Base-by-base conservation (phyloP, 805 yeast genomes). In the Yarrowia alimentaria region DNA sequence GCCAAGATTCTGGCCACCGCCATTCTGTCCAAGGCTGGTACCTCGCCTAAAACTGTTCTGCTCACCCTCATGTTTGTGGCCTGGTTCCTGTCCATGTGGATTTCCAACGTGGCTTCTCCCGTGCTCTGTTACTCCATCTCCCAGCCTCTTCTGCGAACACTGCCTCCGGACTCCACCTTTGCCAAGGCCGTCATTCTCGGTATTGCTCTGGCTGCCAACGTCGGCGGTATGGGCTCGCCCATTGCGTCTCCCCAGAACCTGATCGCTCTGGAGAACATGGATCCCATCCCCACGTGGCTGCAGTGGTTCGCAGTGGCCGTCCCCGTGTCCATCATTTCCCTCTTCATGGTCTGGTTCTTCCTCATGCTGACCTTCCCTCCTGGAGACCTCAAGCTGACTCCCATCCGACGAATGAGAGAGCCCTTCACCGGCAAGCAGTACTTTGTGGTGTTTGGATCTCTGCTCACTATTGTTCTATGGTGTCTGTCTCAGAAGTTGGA, bases 141-240 rank as follows among this genome's bases (percentile, higher is more conserved):
- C 53, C 96, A 90, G 66, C 97, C 98, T 0, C 71, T 91, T 17
- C 70, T 91, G 57, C 76, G 96, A 61, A 86, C 94, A 0, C 69
- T 90, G 33, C 94, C 95, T 16, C 79, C 84, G 42, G 80, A 80
- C 10, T 82, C 90, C 17, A 75, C 80, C 3, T 87, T 88, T 60
- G 85, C 86, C 6, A 83, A 86, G 62, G 88, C 95, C 1, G 72
- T 91, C 59, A 84, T 91, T 45, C 68, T 91, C 37, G 98, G 97
- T 34, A 85, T 91, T 58, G 98, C 98, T 0, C 70, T 91, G 52
- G 94, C 98, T 1, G 84, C 95, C 6, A 88, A 91, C 63, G 72
- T 91, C 40, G 98, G 96, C 17, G 99, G 99, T 57, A 91, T 90
- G 95, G 84, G 96, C 0, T 87, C 96, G 4, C 99, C 99, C 6